Percentiles rank a stretch among this genome's conserved stretches.
Conservation (phyloP, 805 yeast genomes). For the Kuraishia cidri region DNA sequence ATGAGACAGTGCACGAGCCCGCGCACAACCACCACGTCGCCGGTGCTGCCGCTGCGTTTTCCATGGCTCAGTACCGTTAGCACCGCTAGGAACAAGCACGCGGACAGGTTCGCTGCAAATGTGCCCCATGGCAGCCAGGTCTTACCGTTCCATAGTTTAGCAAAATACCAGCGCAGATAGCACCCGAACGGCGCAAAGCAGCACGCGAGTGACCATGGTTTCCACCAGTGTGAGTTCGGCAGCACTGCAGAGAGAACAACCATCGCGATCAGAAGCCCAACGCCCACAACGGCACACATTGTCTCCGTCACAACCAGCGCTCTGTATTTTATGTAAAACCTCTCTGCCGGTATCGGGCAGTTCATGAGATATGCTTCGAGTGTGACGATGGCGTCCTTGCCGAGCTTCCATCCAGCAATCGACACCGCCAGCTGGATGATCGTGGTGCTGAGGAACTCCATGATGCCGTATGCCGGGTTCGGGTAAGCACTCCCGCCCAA, state of each 20-base stretch:
- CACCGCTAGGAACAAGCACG: slow-evolving; percentile 32
- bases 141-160: slow-evolving; percentile 37
- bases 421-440: slow-evolving; percentile 56
- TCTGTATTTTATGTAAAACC: neutral
- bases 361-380: slow-evolving; percentile 7
- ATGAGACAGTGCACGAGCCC: slow-evolving; percentile 36
- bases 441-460: slow-evolving; percentile 61
- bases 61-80: slow-evolving; percentile 29
- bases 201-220: slow-evolving; percentile 62
- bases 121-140: slow-evolving; percentile 32
- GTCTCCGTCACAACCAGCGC: neutral
- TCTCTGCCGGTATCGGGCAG: slow-evolving; percentile 4
- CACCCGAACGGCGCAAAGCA: slow-evolving; percentile 72
- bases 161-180: slow-evolving; percentile 41
- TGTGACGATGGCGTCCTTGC: slow-evolving; percentile 34
- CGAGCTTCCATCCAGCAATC: slow-evolving; percentile 46
- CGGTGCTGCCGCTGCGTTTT: slow-evolving; percentile 11
- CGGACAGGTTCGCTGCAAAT: slow-evolving; percentile 37
- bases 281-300: slow-evolving; percentile 8
- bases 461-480: slow-evolving; percentile 69
- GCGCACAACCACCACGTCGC: slow-evolving; percentile 13
- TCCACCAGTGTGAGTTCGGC: slow-evolving; percentile 31
- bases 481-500: slow-evolving; percentile 23
- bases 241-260: slow-evolving; percentile 32
- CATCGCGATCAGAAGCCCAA: slow-evolving; percentile 18